Evolutionary conservation across 2,329 filamentous ascomycete species (phyloP).

Genomic region (Colletotrichum scovillei): DNA sequence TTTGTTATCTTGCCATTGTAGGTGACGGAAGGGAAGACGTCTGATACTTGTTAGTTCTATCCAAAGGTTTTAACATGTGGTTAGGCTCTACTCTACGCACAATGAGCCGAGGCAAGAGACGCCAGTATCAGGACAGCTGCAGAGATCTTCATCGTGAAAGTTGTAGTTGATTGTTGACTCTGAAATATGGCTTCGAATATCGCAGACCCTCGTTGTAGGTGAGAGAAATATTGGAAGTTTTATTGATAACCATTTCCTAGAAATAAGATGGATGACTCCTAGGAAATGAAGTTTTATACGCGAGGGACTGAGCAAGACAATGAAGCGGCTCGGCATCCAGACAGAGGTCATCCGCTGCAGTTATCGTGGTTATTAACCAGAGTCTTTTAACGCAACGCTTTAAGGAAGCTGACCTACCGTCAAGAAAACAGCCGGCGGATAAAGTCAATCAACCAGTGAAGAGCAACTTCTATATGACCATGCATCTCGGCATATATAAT

Average conservation of each 20-base stretch:
- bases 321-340: not conserved
- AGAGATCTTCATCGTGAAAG: not conserved
- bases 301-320: not conserved
- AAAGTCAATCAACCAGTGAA: constrained; percentile 16
- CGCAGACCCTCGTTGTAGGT: not conserved
- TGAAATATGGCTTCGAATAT: not conserved
- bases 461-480: not conserved
- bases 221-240: not conserved
- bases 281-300: not conserved
- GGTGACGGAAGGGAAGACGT: constrained; percentile 54
- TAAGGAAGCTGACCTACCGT: constrained; percentile 35
- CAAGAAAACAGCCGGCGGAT: constrained; percentile 32
- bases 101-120: constrained; percentile 50
- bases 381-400: not conserved
- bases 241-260: not conserved
- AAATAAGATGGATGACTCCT: not conserved
- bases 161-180: not conserved
- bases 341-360: not conserved
- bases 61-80: not conserved
- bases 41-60: constrained; percentile 40
- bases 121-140: not conserved
- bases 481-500: not conserved
- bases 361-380: not conserved
- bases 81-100: constrained; percentile 41
- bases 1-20: constrained; percentile 44